phyloP scores from a whole-genome alignment of 1,284 basidiomycete species.

The Moesziomyces globuligerus region DNA sequence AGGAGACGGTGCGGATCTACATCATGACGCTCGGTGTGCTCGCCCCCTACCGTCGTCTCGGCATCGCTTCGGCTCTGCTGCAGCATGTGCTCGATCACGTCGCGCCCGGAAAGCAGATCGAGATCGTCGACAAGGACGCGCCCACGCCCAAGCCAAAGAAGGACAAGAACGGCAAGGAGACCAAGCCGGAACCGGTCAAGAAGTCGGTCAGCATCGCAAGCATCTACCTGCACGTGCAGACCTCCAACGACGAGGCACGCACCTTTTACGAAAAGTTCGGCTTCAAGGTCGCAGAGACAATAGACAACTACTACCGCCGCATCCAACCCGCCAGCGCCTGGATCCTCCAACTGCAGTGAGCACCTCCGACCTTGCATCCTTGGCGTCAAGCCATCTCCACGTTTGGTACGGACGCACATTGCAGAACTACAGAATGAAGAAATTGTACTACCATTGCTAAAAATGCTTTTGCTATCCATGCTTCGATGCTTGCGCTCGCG shows the following conservation, averaged over 20 bases:
- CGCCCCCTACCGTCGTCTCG: constrained; percentile 68
- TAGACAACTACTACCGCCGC: constrained; percentile 62
- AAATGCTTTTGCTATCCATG: not conserved
- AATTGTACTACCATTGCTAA: constrained; percentile 8
- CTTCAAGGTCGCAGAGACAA: constrained; percentile 62
- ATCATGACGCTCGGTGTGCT: constrained; percentile 69
- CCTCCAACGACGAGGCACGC: constrained; percentile 65
- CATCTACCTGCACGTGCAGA: constrained; percentile 68
- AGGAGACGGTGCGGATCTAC: constrained; percentile 62
- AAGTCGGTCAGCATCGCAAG: constrained; percentile 51
- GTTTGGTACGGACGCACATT: too few relatives aligned
- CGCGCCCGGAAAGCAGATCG: constrained; percentile 54
- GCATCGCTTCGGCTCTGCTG: constrained; percentile 66
- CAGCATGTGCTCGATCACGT: constrained; percentile 64
- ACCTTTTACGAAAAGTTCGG: constrained; percentile 68
- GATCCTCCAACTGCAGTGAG: constrained; percentile 61
- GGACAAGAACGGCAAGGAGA: constrained; percentile 57
- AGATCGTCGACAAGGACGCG: constrained; percentile 29
- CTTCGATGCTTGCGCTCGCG: not conserved
- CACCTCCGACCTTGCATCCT: too few relatives aligned
- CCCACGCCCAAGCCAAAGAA: constrained; percentile 29
- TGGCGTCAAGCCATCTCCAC: too few relatives aligned
- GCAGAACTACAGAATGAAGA: constrained; percentile 1
- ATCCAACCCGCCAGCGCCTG: constrained; percentile 67
- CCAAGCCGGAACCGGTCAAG: constrained; percentile 33